phyloP scores from a whole-genome alignment of 768 basidiomycete species.

The Amanita rimosa region DNA sequence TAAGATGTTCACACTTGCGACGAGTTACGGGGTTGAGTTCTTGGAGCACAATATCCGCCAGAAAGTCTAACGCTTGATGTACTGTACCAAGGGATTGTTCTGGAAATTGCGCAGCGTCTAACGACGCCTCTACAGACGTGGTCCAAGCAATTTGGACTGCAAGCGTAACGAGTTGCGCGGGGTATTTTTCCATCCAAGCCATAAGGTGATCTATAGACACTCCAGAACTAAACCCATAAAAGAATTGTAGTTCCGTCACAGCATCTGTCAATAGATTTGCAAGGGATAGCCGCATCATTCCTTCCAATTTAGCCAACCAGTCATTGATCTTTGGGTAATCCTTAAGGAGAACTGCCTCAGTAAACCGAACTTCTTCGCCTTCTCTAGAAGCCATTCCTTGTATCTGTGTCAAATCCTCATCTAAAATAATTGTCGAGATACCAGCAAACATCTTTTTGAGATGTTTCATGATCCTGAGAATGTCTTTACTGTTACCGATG shows the following conservation, averaged over 20 bases:
- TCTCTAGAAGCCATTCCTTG: slow-evolving; percentile 93
- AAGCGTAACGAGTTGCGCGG: slow-evolving; percentile 93
- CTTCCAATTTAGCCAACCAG: slow-evolving; percentile 88
- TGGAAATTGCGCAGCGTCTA: slow-evolving; percentile 46
- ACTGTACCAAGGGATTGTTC: slow-evolving; percentile 65
- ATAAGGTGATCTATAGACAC: slow-evolving; percentile 64
- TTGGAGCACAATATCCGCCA: slow-evolving; percentile 93
- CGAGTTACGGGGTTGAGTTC: slow-evolving; percentile 88
- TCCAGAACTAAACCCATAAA: slow-evolving; percentile 59
- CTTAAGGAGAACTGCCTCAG: slow-evolving; percentile 74
- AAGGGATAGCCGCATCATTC: slow-evolving; percentile 86
- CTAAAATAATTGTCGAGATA: slow-evolving; percentile 78
- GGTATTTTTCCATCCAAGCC: slow-evolving; percentile 88
- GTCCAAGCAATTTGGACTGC: slow-evolving; percentile 97
- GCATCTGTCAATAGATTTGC: slow-evolving; percentile 73
- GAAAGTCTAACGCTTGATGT: slow-evolving; percentile 75
- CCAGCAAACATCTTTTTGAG: slow-evolving; percentile 99
- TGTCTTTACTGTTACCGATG: slow-evolving; percentile 99
- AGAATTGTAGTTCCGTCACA: slow-evolving; percentile 66
- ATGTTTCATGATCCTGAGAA: slow-evolving; percentile 96
- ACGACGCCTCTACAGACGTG: slow-evolving; percentile 57
- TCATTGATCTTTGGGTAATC: slow-evolving; percentile 98
- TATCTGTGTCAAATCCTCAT: slow-evolving; percentile 81
- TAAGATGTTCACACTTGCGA: slow-evolving; percentile 96
- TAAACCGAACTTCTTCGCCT: slow-evolving; percentile 87